phyloP scores from a whole-genome alignment of 2,329 filamentous ascomycete genomes.

The Arthrobotrys megalospora region DNA sequence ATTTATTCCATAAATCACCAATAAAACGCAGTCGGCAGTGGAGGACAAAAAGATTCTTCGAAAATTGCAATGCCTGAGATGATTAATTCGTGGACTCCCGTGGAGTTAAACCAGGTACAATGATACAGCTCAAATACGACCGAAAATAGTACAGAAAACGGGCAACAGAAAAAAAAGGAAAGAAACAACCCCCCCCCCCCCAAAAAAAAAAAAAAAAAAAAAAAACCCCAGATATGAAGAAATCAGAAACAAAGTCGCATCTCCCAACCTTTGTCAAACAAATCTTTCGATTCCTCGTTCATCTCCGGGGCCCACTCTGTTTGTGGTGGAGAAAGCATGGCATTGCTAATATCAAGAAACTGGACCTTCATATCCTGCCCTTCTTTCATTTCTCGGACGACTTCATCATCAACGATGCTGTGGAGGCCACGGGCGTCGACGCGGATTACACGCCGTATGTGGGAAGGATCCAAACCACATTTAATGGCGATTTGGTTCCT shows the following conservation, averaged over 20 bases:
- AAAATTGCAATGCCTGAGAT: constrained; percentile 10
- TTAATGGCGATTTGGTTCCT: constrained; percentile 81
- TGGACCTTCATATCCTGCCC: constrained; percentile 88
- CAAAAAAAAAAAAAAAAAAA: constrained; percentile 29
- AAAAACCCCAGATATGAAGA: neutral
- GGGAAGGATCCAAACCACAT: constrained; percentile 81
- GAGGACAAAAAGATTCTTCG: neutral
- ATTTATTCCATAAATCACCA: constrained; percentile 6
- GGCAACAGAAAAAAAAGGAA: neutral
- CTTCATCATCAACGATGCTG: constrained; percentile 91
- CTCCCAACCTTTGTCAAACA: constrained; percentile 56
- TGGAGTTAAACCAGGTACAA: neutral
- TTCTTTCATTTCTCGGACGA: constrained; percentile 85
- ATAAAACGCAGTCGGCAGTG: constrained; percentile 42
- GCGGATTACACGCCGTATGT: constrained; percentile 79
- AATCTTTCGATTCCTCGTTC: constrained; percentile 48
- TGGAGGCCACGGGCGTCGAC: constrained; percentile 82
- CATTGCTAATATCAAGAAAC: constrained; percentile 76
- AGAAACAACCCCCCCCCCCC: too few species aligned
- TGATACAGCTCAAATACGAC: neutral
- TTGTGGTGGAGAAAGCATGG: constrained; percentile 68
- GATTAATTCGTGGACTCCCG: neutral
- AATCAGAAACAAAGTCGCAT: constrained; percentile 57
- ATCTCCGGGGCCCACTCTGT: constrained; percentile 70
- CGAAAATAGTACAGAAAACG: neutral